These are phyloP conservation scores for Chaetothyriales sp. DNA, from an alignment of 2,329 filamentous ascomycete genomes.

Conservation along the genomic window DNA sequence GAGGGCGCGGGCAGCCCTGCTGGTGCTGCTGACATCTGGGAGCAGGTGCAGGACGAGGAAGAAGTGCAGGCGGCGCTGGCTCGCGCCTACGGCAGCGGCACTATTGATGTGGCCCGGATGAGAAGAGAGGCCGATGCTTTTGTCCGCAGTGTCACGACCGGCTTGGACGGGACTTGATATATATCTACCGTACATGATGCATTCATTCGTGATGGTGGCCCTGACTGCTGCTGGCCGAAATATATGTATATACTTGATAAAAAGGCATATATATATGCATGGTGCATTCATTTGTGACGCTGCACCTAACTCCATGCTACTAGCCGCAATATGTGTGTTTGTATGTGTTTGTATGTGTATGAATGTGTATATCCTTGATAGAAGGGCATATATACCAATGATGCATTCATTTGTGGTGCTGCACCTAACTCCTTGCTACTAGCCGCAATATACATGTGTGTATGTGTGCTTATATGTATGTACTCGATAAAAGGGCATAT, in stretches of 20 bases:
- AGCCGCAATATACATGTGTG: no score
- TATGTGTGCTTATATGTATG: no score
- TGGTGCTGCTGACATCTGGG: constrained; percentile 40
- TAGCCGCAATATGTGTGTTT: not conserved
- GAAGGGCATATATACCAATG: not conserved
- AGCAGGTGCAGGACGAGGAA: constrained; percentile 57
- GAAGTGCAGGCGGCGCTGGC: constrained; percentile 51
- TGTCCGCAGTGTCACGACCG: constrained; percentile 30
- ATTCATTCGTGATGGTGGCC: no score
- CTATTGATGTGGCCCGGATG: constrained; percentile 29
- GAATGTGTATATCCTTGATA: no score
- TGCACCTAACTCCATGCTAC: not conserved
- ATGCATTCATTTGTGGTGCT: not conserved
- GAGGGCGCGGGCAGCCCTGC: constrained; percentile 40
- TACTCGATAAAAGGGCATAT: no score
- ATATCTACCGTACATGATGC: no score
- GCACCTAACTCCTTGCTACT: not conserved
- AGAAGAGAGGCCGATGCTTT: constrained; percentile 31
- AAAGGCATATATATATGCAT: not conserved
- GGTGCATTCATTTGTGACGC: not conserved
- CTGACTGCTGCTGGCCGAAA: no score
- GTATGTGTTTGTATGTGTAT: no score
- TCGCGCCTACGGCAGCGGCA: constrained; percentile 46
- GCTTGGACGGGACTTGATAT: constrained; percentile 20
- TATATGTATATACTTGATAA: no score